These are phyloP conservation scores for Zygotorulaspora florentina DNA, from an alignment of 805 yeast species.

Conservation along the genomic window DNA sequence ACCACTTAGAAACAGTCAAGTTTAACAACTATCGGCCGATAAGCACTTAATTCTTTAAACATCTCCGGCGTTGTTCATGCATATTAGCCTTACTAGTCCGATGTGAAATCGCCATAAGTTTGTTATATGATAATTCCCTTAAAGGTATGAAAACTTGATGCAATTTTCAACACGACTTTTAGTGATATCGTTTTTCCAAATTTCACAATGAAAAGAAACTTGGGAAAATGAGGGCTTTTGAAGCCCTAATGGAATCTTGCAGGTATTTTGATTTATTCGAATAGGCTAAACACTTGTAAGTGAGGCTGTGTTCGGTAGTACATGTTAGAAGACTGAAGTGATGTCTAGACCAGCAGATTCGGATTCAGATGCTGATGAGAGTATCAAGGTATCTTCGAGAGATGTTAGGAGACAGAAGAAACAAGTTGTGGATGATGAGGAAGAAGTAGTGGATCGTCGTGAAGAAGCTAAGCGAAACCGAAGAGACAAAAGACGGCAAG, in stretches of 20 bases:
- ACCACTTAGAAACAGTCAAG: too few relatives aligned
- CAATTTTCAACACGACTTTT: conserved; percentile 3
- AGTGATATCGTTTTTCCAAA: background rate
- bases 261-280: too few relatives aligned
- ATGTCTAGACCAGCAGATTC: conserved; percentile 14
- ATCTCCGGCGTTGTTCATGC: too few relatives aligned
- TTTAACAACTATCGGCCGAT: too few relatives aligned
- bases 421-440: conserved; percentile 13
- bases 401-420: conserved; percentile 19
- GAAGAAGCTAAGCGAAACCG: conserved; percentile 4
- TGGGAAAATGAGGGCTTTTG: background rate
- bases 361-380: conserved; percentile 28
- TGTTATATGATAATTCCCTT: conserved; percentile 7
- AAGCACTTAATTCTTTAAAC: too few relatives aligned
- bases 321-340: too few relatives aligned
- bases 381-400: conserved; percentile 16
- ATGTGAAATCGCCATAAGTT: background rate
- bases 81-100: background rate
- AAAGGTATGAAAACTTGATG: conserved; percentile 9
- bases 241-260: background rate
- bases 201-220: background rate
- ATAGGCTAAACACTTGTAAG: too few relatives aligned
- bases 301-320: too few relatives aligned
- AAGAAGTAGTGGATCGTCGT: conserved; percentile 2
- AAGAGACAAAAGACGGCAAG: conserved; percentile 20